Evolutionary conservation across 805 yeast genomes (phyloP).

Genomic region (Candida corydali): DNA sequence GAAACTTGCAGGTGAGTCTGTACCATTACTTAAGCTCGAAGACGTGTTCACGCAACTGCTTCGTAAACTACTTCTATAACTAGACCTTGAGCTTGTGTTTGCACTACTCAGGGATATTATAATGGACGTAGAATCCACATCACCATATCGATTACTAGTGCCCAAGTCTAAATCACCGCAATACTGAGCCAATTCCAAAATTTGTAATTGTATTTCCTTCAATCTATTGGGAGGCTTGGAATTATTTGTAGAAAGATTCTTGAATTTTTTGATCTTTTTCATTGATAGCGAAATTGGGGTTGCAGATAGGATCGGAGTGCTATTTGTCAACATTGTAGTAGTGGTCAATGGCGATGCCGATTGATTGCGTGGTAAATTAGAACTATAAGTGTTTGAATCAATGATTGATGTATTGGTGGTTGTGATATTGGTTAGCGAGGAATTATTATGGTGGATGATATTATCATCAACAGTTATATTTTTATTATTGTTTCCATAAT

Average conservation of each 20-base stretch:
- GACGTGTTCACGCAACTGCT: constrained; percentile 2
- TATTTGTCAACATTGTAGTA: neutral
- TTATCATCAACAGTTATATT: neutral
- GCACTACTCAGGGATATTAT: constrained; percentile 7
- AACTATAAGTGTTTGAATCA: neutral
- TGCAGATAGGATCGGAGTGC: neutral
- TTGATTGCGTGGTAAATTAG: constrained; percentile 3
- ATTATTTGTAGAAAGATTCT: constrained; percentile 5
- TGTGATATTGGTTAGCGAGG: neutral
- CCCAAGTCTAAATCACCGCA: constrained; percentile 9
- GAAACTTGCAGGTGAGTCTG: constrained; percentile 7
- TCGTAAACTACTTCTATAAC: constrained; percentile 8
- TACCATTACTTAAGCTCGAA: constrained; percentile 4
- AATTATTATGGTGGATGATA: neutral
- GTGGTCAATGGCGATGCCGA: constrained; percentile 1
- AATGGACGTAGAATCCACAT: constrained; percentile 8
- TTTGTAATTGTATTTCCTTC: constrained; percentile 7
- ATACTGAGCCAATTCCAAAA: constrained; percentile 9
- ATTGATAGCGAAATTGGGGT: constrained; percentile 4
- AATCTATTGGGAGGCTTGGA: constrained; percentile 5
- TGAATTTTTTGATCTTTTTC: constrained; percentile 7
- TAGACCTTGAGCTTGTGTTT: constrained; percentile 7
- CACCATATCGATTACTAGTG: constrained; percentile 8
- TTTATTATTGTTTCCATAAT: neutral
- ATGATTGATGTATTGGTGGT: neutral